Evolutionary conservation across 2,329 filamentous ascomycete genomes (phyloP).

Genomic region (Thermothelomyces thermophilus): DNA sequence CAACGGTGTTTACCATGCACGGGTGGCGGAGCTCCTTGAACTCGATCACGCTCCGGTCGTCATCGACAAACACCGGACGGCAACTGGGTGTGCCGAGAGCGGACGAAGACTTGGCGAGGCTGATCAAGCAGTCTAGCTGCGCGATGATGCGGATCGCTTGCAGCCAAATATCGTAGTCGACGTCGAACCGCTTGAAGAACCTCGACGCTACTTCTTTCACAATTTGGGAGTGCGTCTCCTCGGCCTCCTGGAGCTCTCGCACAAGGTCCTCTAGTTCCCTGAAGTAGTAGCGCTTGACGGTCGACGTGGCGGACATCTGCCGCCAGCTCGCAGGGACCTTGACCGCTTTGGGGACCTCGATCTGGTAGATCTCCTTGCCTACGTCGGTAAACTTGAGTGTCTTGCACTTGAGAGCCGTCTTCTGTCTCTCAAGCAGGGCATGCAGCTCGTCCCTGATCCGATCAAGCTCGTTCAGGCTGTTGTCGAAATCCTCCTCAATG

Average conservation of each 20-base stretch:
- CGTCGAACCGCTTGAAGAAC: constrained; percentile 83
- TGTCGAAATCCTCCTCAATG: constrained; percentile 87
- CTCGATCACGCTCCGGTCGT: constrained; percentile 79
- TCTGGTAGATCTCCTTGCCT: constrained; percentile 94
- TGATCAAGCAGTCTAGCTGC: constrained; percentile 91
- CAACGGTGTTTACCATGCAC: constrained; percentile 82
- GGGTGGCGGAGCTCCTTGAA: constrained; percentile 91
- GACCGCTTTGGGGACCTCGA: constrained; percentile 78
- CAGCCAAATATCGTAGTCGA: constrained; percentile 79
- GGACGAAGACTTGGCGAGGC: constrained; percentile 80
- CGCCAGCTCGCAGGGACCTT: constrained; percentile 88
- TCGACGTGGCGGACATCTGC: constrained; percentile 90
- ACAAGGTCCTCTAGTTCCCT: constrained; percentile 75
- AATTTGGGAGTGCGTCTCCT: constrained; percentile 88
- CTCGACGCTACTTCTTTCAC: constrained; percentile 77
- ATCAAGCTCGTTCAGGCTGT: constrained; percentile 70
- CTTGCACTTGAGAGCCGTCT: constrained; percentile 66
- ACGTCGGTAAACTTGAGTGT: constrained; percentile 72
- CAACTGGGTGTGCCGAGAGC: constrained; percentile 82
- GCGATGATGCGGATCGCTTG: constrained; percentile 83
- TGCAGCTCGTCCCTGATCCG: constrained; percentile 68
- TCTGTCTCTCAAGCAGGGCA: constrained; percentile 62
- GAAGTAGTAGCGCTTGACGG: constrained; percentile 92
- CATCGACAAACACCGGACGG: constrained; percentile 78
- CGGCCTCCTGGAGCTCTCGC: constrained; percentile 82